Percentiles rank a stretch among this genome's conserved stretches.
Conservation (phyloP, 352 stramenopile species). For the Phytophthora citrophthora region DNA sequence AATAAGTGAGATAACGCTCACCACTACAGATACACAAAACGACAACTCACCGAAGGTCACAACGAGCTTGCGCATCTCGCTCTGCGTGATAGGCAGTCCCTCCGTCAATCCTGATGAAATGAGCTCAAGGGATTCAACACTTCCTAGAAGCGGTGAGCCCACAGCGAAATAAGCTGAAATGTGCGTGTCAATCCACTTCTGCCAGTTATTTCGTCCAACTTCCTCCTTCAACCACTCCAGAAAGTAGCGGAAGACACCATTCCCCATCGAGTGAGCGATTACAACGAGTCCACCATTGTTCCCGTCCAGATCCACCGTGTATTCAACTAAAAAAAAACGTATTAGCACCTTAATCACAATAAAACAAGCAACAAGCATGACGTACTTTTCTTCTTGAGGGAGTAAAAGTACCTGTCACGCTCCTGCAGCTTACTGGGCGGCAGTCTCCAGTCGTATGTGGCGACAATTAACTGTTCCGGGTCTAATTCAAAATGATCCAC, state of each 20-base stretch:
- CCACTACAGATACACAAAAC: background rate
- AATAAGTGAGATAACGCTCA: background rate
- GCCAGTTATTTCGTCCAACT: slow-evolving; percentile 72
- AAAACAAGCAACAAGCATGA: background rate
- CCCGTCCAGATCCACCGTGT: slow-evolving; percentile 59
- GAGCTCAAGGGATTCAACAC: slow-evolving; percentile 71
- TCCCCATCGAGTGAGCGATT: slow-evolving; percentile 86
- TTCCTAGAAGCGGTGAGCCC: slow-evolving; percentile 72
- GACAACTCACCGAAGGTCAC: slow-evolving; percentile 63
- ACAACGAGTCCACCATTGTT: slow-evolving; percentile 61
- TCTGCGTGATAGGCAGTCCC: slow-evolving; percentile 68
- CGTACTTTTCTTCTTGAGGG: slow-evolving; percentile 76
- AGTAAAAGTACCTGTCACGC: slow-evolving; percentile 78
- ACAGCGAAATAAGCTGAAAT: slow-evolving; percentile 83
- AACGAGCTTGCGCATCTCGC: slow-evolving; percentile 73
- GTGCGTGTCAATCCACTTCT: slow-evolving; percentile 78
- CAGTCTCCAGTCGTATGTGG: slow-evolving; percentile 84
- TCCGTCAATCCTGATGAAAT: slow-evolving; percentile 69
- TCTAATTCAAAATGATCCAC: slow-evolving; percentile 74
- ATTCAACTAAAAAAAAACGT: slow-evolving; percentile 54
- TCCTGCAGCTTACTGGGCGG: slow-evolving; percentile 72
- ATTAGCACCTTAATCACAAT: background rate
- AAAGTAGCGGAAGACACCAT: slow-evolving; percentile 84
- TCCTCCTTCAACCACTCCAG: slow-evolving; percentile 83
- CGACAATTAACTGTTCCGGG: slow-evolving; percentile 73